phyloP scores from a whole-genome alignment of 1,139 yeast species.

The Yamadazyma songkhlaensis region DNA sequence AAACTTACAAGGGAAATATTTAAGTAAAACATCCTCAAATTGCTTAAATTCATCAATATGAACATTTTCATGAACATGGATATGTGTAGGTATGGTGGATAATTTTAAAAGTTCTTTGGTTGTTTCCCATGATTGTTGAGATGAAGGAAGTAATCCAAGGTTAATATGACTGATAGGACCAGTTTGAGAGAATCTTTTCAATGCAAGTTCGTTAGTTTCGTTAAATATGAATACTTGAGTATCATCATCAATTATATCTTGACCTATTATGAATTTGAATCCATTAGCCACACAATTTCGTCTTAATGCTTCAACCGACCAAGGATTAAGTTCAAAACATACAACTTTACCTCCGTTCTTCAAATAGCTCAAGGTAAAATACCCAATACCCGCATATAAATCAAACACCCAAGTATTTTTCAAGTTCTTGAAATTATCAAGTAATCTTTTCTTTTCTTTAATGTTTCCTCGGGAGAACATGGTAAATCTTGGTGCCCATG shows the following conservation, averaged over 20 bases:
- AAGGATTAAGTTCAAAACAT: slow-evolving; percentile 86
- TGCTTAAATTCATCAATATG: slow-evolving; percentile 38
- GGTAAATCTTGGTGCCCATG: slow-evolving; percentile 82
- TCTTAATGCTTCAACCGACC: slow-evolving; percentile 73
- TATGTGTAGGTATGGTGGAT: slow-evolving; percentile 19
- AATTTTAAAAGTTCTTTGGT: slow-evolving; percentile 29
- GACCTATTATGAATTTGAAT: slow-evolving; percentile 26
- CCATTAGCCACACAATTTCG: slow-evolving; percentile 52
- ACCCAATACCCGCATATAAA: slow-evolving; percentile 83
- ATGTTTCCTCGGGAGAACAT: slow-evolving; percentile 92
- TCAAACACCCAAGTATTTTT: slow-evolving; percentile 53
- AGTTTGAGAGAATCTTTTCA: slow-evolving; percentile 30
- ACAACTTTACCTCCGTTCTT: slow-evolving; percentile 53
- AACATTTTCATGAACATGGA: slow-evolving; percentile 81
- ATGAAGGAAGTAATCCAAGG: slow-evolving; percentile 73
- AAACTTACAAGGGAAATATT: slow-evolving; percentile 14
- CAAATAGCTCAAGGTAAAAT: slow-evolving; percentile 72
- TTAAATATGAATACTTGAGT: slow-evolving; percentile 43
- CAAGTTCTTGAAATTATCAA: slow-evolving; percentile 36
- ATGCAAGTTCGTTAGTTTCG: slow-evolving; percentile 59
- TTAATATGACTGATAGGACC: slow-evolving; percentile 60
- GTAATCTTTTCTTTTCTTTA: slow-evolving; percentile 71
- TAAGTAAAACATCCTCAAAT: slow-evolving; percentile 21
- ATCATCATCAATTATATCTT: slow-evolving; percentile 23
- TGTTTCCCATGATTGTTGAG: slow-evolving; percentile 58